Evolutionary conservation across 805 yeast genomes (phyloP).

Genomic region (Ascoidea asiatica): DNA sequence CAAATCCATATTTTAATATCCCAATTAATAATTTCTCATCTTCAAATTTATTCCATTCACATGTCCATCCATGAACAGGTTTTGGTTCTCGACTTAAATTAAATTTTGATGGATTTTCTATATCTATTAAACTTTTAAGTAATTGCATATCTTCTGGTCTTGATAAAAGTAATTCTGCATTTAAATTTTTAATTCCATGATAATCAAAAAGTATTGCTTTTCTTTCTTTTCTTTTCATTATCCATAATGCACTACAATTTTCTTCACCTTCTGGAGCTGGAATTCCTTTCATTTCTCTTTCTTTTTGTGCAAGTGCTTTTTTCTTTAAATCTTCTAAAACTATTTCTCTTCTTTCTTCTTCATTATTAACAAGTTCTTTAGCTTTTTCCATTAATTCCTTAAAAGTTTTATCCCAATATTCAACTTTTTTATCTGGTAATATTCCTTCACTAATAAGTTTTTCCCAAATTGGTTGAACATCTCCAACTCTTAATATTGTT

Average conservation of each 20-base stretch:
- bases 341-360: constrained; percentile 47
- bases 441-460: constrained; percentile 83
- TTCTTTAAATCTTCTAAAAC: constrained; percentile 45
- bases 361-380: constrained; percentile 44
- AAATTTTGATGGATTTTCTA: constrained; percentile 46
- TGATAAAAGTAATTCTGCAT: constrained; percentile 75
- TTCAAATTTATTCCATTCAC: constrained; percentile 72
- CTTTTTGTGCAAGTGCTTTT: constrained; percentile 43
- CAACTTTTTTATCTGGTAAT: constrained; percentile 72
- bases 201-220: constrained; percentile 84
- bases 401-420: constrained; percentile 60
- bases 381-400: constrained; percentile 57
- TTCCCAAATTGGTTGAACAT: constrained; percentile 64
- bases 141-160: constrained; percentile 78
- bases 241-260: constrained; percentile 38
- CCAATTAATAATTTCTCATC: constrained; percentile 85
- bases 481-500: constrained; percentile 73
- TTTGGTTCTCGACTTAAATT: constrained; percentile 52
- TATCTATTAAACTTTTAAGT: constrained; percentile 37
- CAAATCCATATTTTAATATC: constrained; percentile 85
- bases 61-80: constrained; percentile 82
- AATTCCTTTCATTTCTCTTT: constrained; percentile 23
- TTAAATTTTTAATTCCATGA: constrained; percentile 74
- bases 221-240: constrained; percentile 66
- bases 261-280: constrained; percentile 19